Evolutionary conservation across 2,329 filamentous ascomycete genomes (phyloP).

Genomic region (Colletotrichum godetiae): DNA sequence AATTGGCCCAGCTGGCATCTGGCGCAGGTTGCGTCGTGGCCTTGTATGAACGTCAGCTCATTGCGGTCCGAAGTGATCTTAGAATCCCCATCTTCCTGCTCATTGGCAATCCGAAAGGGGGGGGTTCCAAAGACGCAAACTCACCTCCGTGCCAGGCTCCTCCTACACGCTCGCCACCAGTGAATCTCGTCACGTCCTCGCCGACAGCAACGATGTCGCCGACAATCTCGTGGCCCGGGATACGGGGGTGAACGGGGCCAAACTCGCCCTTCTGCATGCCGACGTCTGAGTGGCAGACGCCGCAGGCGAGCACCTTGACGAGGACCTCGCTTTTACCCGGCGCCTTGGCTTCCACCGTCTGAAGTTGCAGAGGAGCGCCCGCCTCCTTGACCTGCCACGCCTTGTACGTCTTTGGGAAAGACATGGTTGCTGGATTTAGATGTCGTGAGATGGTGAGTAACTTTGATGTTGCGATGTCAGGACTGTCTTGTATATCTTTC

Average conservation of each 20-base stretch:
- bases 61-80: no score
- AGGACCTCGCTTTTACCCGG: constrained; percentile 64
- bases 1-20: constrained; percentile 71
- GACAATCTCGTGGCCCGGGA: constrained; percentile 78
- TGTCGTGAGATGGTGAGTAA: no score
- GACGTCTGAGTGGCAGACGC: constrained; percentile 75
- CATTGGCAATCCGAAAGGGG: neutral
- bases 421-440: no score
- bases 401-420: no score
- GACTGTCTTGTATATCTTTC: no score
- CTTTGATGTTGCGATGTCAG: no score
- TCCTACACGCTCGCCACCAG: constrained; percentile 74
- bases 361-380: no score
- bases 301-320: constrained; percentile 77
- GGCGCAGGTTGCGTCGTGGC: constrained; percentile 67
- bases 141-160: constrained; percentile 74
- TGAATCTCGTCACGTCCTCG: constrained; percentile 65
- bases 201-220: constrained; percentile 73
- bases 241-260: constrained; percentile 67
- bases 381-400: no score
- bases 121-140: neutral
- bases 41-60: constrained; percentile 51
- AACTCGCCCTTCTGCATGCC: constrained; percentile 60
- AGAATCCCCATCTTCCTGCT: no score
- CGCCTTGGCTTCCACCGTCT: no score